These are phyloP conservation scores for Apophysomyces sp. DNA, from an alignment of 371 early-diverging fungal species.

Conservation along the genomic window DNA sequence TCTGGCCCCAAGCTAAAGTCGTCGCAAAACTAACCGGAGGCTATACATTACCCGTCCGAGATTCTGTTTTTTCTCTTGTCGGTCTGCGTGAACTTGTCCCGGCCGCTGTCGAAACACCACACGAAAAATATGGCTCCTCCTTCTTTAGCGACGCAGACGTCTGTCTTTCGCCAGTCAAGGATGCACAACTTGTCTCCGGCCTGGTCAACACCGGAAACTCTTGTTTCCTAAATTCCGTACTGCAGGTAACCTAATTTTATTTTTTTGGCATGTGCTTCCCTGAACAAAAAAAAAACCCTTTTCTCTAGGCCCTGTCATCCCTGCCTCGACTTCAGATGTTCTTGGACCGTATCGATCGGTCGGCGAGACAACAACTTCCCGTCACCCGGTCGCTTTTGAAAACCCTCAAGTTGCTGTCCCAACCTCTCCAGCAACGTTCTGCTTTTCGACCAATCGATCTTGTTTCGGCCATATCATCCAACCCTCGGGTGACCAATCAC, in stretches of 20 bases:
- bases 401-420: conserved; percentile 29
- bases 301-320: conserved; percentile 48
- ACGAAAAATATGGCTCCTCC: not conserved
- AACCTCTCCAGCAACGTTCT: conserved; percentile 18
- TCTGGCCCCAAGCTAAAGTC: conserved; percentile 2
- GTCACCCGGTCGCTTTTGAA: conserved; percentile 34
- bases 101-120: not conserved
- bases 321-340: conserved; percentile 33
- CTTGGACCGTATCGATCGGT: conserved; percentile 20
- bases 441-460: conserved; percentile 37
- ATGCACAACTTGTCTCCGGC: conserved; percentile 48
- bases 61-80: not conserved
- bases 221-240: conserved; percentile 90
- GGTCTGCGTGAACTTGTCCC: not conserved
- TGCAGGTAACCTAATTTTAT: conserved; percentile 64
- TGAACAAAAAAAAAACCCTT: not conserved
- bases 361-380: conserved; percentile 15
- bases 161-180: not conserved
- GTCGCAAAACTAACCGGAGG: not conserved
- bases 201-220: conserved; percentile 91
- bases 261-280: too few relatives aligned
- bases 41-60: conserved; percentile 1
- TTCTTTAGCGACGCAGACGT: not conserved
- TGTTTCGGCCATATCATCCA: conserved; percentile 27
- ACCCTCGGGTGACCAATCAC: conserved; percentile 53